Conservation (phyloP, 495 filamentous ascomycete genomes). For the Filosporella fistucella region DNA sequence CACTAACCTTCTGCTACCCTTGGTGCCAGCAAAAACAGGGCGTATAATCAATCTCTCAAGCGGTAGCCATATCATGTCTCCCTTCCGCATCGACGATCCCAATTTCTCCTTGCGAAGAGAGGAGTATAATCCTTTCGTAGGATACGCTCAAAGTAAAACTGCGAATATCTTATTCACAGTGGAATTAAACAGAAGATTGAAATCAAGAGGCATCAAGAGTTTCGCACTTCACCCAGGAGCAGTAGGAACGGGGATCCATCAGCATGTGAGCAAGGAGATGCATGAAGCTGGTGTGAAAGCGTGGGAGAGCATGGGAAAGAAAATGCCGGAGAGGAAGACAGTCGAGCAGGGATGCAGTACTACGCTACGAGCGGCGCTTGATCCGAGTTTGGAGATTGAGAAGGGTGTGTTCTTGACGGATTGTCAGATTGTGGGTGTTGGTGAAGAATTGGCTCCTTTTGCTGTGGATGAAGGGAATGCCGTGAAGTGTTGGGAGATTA, state of each 20-base stretch:
- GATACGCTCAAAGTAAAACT: conserved; percentile 53
- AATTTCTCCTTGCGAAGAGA: conserved; percentile 33
- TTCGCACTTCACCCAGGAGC: conserved; percentile 15
- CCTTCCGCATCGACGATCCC: conserved; percentile 27
- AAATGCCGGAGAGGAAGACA: too few relatives aligned
- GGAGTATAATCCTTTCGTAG: conserved; percentile 33
- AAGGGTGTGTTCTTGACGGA: conserved; percentile 17
- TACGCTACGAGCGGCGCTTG: conserved; percentile 16
- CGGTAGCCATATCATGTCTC: conserved; percentile 22
- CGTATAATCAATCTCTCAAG: conserved; percentile 41
- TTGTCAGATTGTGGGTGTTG: conserved; percentile 12
- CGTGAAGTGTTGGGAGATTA: conserved; percentile 10
- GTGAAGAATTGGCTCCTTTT: too few relatives aligned
- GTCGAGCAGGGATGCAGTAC: conserved; percentile 14
- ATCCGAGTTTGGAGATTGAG: conserved; percentile 4
- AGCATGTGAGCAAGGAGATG: neutral
- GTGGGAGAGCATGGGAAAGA: conserved; percentile 40
- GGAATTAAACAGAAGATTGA: conserved; percentile 33
- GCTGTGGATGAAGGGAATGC: too few relatives aligned
- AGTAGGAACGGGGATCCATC: conserved; percentile 1
- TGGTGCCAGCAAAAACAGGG: conserved; percentile 29
- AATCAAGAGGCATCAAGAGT: neutral
- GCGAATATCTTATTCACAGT: conserved; percentile 53
- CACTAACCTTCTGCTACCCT: conserved; percentile 33
- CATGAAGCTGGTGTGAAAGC: conserved; percentile 10